Conservation (phyloP, 306 rosid genomes). For the Benincasa hispida region DNA sequence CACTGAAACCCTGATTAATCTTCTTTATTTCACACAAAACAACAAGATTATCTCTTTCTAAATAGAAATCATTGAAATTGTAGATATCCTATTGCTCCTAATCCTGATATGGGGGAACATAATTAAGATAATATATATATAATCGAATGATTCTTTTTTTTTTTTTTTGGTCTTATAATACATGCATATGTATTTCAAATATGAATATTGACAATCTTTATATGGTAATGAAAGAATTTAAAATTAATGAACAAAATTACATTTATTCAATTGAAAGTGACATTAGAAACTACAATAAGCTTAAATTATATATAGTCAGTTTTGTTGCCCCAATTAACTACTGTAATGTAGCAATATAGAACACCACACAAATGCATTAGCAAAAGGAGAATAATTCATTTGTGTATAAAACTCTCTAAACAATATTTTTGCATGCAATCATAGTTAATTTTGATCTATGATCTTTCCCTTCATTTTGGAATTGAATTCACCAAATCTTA, state of each 20-base stretch:
- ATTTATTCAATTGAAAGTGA: neutral
- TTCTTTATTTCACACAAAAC: neutral
- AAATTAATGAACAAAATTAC: neutral
- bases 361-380: neutral
- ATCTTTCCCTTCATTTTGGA: neutral
- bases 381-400: neutral
- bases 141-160: too few species aligned
- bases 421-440: neutral
- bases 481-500: neutral
- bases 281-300: neutral
- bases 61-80: neutral
- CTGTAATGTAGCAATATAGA: neutral
- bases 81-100: neutral
- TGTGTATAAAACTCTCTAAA: neutral
- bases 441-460: neutral
- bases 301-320: too few species aligned
- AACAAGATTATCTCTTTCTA: neutral
- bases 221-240: neutral
- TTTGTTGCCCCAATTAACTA: neutral
- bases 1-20: neutral
- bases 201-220: too few species aligned
- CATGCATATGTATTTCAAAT: too few species aligned
- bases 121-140: too few species aligned
- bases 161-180: too few species aligned
- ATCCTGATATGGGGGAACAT: neutral